These are phyloP conservation scores for Begonia loranthoides DNA, from an alignment of 306 rosid genomes.

Conservation along the genomic window DNA sequence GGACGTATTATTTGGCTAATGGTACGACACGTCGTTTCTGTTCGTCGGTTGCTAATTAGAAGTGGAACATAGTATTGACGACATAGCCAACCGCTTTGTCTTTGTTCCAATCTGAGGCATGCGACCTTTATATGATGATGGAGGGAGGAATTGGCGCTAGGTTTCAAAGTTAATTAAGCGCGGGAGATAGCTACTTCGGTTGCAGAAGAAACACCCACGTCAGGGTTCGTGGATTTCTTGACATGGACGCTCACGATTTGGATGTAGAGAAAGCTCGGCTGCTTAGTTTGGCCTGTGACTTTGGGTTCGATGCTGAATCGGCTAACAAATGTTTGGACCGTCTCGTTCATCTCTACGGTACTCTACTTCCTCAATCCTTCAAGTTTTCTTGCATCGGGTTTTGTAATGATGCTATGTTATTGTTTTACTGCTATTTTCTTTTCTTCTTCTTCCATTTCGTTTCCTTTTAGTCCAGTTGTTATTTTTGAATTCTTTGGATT, in stretches of 20 bases:
- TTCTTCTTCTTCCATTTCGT: no score
- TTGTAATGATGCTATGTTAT: no score
- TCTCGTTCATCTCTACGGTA: slow-evolving; percentile 66
- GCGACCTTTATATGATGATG: no score
- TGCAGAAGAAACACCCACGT: neutral
- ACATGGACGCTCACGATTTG: slow-evolving; percentile 29
- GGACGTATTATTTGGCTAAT: no score
- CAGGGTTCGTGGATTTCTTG: neutral
- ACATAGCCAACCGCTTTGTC: no score
- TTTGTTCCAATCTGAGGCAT: no score
- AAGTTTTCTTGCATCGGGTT: slow-evolving; percentile 3
- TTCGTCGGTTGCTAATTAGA: no score
- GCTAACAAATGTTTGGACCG: slow-evolving; percentile 59
- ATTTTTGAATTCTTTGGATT: no score
- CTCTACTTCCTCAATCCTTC: slow-evolving; percentile 2
- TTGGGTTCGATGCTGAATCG: slow-evolving; percentile 62
- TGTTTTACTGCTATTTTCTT: no score
- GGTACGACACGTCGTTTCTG: no score
- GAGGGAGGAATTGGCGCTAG: neutral
- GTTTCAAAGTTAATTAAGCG: neutral
- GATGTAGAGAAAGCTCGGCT: slow-evolving; percentile 64
- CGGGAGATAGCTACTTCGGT: neutral
- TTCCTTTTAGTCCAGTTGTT: no score
- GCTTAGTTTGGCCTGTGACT: slow-evolving; percentile 64
- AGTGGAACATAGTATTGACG: no score